phyloP scores from a whole-genome alignment of 208 protist species.

The Wallacemonas sp. region DNA sequence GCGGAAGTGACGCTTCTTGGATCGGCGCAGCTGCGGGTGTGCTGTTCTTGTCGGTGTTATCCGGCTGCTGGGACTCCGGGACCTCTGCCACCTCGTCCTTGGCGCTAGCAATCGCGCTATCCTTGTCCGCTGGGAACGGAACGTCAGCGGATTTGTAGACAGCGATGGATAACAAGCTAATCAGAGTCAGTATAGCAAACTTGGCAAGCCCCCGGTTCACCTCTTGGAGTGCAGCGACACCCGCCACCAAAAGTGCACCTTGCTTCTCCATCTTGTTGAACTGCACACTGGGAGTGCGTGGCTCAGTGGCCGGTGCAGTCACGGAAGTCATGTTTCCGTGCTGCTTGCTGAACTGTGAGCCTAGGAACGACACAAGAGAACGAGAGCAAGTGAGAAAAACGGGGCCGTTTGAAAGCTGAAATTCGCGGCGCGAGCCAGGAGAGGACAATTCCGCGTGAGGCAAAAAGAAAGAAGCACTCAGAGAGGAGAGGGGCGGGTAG shows the following conservation, averaged over 20 bases:
- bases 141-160: background rate
- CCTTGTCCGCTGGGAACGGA: background rate
- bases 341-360: no score
- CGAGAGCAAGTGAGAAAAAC: no score
- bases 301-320: background rate
- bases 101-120: background rate
- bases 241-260: constrained; percentile 27
- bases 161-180: background rate
- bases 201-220: constrained; percentile 16
- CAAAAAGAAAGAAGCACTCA: no score
- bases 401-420: no score
- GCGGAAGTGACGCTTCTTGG: no score
- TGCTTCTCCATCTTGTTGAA: constrained; percentile 25
- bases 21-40: no score
- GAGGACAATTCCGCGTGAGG: no score
- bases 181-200: background rate
- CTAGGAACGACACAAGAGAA: no score
- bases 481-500: no score
- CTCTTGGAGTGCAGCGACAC: constrained; percentile 44
- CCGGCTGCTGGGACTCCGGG: background rate
- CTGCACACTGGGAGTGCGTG: background rate
- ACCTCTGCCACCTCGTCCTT: background rate
- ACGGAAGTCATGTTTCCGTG: no score
- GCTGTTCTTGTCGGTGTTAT: background rate
- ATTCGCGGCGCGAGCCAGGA: no score